phyloP scores from a whole-genome alignment of 331 rosid species.

The Quercus tomentella region DNA sequence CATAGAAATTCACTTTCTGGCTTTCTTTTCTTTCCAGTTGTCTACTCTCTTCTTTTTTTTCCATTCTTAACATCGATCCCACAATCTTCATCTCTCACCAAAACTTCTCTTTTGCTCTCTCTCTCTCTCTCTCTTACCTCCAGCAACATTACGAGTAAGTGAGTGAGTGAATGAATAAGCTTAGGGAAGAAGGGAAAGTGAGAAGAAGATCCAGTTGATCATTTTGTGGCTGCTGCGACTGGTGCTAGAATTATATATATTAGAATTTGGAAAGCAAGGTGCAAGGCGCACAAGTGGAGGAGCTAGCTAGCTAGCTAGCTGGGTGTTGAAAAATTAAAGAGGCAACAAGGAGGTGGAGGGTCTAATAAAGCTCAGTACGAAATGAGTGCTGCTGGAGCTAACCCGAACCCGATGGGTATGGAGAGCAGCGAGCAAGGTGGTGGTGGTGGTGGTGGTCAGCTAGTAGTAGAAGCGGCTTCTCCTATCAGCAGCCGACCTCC shows the following conservation, averaged over 20 bases:
- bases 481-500: slow-evolving; percentile 54
- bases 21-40: slow-evolving; percentile 38
- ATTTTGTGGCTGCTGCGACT: background rate
- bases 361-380: slow-evolving; percentile 13
- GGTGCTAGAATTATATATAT: background rate
- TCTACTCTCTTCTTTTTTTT: slow-evolving; percentile 5
- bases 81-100: background rate
- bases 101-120: background rate
- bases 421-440: slow-evolving; percentile 12
- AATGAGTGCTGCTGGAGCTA: background rate
- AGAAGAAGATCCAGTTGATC: slow-evolving; percentile 3
- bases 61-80: background rate
- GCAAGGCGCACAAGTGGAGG: background rate
- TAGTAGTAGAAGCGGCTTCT: slow-evolving; percentile 48
- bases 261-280: background rate
- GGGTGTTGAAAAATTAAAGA: background rate
- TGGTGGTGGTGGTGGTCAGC: slow-evolving; percentile 2
- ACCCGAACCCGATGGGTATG: background rate
- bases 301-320: no score
- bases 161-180: background rate
- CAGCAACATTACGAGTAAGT: background rate
- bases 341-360: slow-evolving; percentile 21
- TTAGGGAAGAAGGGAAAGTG: background rate
- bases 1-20: slow-evolving; percentile 41
- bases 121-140: background rate